Base-by-base conservation (phyloP, 371 early-diverging fungal genomes). In the Apophysomyces variabilis region DNA sequence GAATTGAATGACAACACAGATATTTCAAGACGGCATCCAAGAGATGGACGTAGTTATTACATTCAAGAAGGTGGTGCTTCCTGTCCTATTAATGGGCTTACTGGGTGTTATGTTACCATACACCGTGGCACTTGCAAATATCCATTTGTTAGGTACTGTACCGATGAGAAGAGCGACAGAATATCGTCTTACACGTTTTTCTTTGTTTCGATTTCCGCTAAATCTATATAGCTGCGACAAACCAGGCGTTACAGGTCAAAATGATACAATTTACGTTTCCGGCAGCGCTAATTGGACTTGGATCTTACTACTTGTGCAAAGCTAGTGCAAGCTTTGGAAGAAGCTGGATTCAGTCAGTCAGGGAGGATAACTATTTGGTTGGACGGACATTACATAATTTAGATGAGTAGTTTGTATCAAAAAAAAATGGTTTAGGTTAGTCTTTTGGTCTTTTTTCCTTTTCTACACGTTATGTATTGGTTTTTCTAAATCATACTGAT, bases 331-430 rank as follows among this genome's bases (percentile, higher is more conserved):
- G 77, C 45, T 62, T 88, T 44, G 72, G 67, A 18, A 69, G 61
- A 44, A 64, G 67, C 8, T 85, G 89, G 84, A 73, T 80, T 7
- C 77, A 83, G 11, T 65, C 74, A 13, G 80, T 89, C 13, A 82
- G 89, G 41, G 89, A 92, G 44, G 87, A 86, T 26, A 82, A 79
- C 50, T 92, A 91, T 64, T 66, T 89, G 41, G 78, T 88, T 32
- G 92, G 92, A 12, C 76, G 78, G 35, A 82, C 77, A 61, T 71
- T 92, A 47, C 90, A 89, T 69, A 92, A 92, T 61, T 66, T 89
- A 44, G 78, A 71, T 26, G 82, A 71, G 38, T 68, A 69, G 60
- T 26, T 38, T 1, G 35, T 4, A 65, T 5, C 4, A 14, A 58
- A 18, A 14, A 58, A n/a, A 58, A 58, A 26, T 1, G 7, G 26